A percentile compares a stretch with the other conserved stretches of the same genome.
Evolutionary conservation across 495 filamentous ascomycete species (phyloP).

Genomic region (Lophiostoma macrostomum): DNA sequence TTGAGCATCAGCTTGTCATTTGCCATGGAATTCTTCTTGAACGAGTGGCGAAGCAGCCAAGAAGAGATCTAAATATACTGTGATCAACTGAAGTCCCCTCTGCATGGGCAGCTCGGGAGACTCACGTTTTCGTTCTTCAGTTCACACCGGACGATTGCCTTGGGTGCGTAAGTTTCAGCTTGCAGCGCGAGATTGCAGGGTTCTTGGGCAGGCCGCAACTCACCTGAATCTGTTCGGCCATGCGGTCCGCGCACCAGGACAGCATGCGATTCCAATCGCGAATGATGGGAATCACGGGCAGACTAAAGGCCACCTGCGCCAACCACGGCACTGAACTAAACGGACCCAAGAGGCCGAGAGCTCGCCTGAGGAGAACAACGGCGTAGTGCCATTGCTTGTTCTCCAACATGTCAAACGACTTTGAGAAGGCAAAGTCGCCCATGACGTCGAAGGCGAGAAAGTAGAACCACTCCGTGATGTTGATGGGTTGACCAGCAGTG

Average conservation of each 20-base stretch:
- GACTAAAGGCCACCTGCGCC: not conserved
- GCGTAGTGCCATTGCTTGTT: not conserved
- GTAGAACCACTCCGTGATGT: constrained; percentile 10
- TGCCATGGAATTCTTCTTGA: not conserved
- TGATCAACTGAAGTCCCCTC: not conserved
- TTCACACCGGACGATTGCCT: not conserved
- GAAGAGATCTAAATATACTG: not conserved
- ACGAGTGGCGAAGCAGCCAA: not conserved
- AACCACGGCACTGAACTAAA: constrained; percentile 7
- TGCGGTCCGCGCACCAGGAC: not conserved
- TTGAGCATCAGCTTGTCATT: not conserved
- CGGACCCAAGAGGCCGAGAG: constrained; percentile 1
- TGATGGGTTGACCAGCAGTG: not conserved
- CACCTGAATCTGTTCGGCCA: not conserved
- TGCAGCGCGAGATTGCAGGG: not conserved
- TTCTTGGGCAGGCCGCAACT: not conserved
- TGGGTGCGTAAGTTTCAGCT: not conserved
- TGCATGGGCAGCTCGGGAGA: not conserved
- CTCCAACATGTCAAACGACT: constrained; percentile 8
- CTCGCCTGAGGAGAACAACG: not conserved
- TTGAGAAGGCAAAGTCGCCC: constrained; percentile 16
- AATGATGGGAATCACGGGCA: constrained; percentile 2
- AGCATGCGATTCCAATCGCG: not conserved
- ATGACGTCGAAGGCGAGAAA: constrained; percentile 12
- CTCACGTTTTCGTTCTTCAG: not conserved